Evolutionary conservation across 1,139 yeast species (phyloP), one percentile per base, ranked within the genome.

Genomic region (Geotrichum citri-aurantii): DNA sequence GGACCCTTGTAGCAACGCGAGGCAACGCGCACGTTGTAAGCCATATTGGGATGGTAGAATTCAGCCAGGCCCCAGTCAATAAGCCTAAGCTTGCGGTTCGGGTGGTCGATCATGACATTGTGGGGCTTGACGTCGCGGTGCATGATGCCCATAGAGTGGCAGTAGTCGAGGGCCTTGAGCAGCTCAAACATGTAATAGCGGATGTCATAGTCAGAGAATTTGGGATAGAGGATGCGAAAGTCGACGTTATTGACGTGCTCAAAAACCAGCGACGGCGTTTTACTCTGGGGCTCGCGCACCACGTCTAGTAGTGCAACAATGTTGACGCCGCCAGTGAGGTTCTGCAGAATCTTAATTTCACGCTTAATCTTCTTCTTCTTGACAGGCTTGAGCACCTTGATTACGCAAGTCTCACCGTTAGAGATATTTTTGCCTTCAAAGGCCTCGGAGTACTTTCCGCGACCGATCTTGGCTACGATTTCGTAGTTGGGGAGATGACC

Each of bases 51-150:
- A 71, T 95, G 99, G 72, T 95, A 95, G 70, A 92, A 93, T 73
- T 95, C 99, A 3, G 99, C 99, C 61, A 95, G 79, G 11, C 99
- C 99, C 99, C 99, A 95, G 77, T 95, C 99, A 65, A 95, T 95
- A 64, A 95, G 81, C 64, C 97, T 81, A 65, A 95, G 77, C 62
- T 68, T 77, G 67, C 82, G 81, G 65, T 79, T 79, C 58, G 83
- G 83, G 65, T 93, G 98, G 72, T 95, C 99, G 69, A 95, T 95
- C 97, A 95, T 93, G 53, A 95, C 95, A 70, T 95, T 95, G 71
- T 95, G 98, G 31, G 99, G 99, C 73, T 95, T 95, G 63, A 95
- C 99, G 74, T 95, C 99, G 71, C 99, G 80, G 74, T 95, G 99
- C 89, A 95, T 95, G 63, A 95, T 92, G 48, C 99, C 99, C 90